Percentiles rank a stretch among this genome's conserved stretches.
These are phyloP conservation scores for Ogataea saltuana DNA, from an alignment of 805 yeast species.

Conservation along the genomic window DNA sequence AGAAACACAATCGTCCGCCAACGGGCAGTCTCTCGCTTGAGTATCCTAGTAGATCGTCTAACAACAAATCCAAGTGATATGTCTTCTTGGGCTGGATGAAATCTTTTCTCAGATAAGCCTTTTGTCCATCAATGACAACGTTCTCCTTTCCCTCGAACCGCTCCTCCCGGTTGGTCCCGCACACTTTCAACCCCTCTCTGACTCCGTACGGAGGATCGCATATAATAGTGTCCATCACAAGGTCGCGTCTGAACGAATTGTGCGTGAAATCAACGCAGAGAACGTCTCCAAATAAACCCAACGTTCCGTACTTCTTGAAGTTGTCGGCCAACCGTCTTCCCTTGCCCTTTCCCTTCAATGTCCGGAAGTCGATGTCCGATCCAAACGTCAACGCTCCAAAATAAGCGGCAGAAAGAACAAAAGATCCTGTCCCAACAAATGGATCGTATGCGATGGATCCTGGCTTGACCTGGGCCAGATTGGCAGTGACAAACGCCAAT, in stretches of 20 bases:
- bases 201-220: slow-evolving; percentile 99
- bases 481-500: slow-evolving; percentile 81
- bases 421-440: slow-evolving; percentile 95
- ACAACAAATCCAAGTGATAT: slow-evolving; percentile 70
- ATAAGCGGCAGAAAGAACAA: slow-evolving; percentile 81
- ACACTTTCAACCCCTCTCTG: slow-evolving; percentile 89
- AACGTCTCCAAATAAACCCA: slow-evolving; percentile 64
- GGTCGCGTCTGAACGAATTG: slow-evolving; percentile 65
- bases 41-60: slow-evolving; percentile 76
- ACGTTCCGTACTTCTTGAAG: slow-evolving; percentile 71
- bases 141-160: slow-evolving; percentile 72
- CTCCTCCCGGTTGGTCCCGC: slow-evolving; percentile 70
- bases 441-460: slow-evolving; percentile 85
- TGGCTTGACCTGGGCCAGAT: slow-evolving; percentile 70
- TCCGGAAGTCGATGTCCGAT: slow-evolving; percentile 86
- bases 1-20: slow-evolving; percentile 82
- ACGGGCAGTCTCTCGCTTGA: slow-evolving; percentile 69
- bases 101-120: slow-evolving; percentile 74
- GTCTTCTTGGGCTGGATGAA: slow-evolving; percentile 93
- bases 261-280: slow-evolving; percentile 94
- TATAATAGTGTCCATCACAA: slow-evolving; percentile 74
- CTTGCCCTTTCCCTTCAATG: slow-evolving; percentile 66
- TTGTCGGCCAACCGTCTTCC: slow-evolving; percentile 49
- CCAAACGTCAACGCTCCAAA: slow-evolving; percentile 83
- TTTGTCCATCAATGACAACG: slow-evolving; percentile 73